These are phyloP conservation scores for Paramecium sonneborni DNA, from an alignment of 73 alveolate species.

Conservation along the genomic window DNA sequence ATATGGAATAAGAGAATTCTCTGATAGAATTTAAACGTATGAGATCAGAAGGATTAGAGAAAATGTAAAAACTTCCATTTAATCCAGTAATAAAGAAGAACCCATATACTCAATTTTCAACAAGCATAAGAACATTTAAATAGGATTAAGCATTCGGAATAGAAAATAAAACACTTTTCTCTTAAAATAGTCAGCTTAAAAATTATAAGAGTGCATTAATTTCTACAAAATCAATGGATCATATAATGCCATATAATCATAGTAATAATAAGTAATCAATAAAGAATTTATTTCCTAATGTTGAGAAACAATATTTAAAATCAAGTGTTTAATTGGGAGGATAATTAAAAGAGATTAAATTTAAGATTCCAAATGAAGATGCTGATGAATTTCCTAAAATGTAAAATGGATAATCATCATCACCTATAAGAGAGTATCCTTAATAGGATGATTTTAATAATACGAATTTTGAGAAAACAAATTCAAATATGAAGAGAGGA, in stretches of 20 bases:
- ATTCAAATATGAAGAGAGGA: not conserved
- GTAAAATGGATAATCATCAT: not conserved
- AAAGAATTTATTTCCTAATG: not conserved
- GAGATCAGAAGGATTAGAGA: not conserved
- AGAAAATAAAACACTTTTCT: conserved; percentile 1
- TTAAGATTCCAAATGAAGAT: not conserved
- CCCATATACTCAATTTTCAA: conserved; percentile 36
- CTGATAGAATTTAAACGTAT: not conserved
- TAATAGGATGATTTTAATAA: not conserved
- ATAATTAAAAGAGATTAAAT: not conserved
- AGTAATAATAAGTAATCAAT: conserved; percentile 25
- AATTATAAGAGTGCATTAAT: conserved; percentile 48
- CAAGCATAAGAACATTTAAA: conserved; percentile 45
- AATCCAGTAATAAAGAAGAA: conserved; percentile 23
- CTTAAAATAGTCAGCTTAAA: conserved; percentile 30
- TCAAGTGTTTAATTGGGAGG: not conserved
- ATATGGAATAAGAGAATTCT: not conserved
- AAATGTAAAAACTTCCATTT: not conserved
- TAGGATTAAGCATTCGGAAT: conserved; percentile 42
- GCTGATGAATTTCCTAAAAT: not conserved
- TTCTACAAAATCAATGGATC: conserved; percentile 49
- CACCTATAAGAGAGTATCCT: not conserved
- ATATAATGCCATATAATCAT: conserved; percentile 56
- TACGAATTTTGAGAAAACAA: conserved; percentile 25
- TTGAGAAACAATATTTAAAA: not conserved